A percentile compares a stretch with the other conserved stretches of the same genome.
These are phyloP conservation scores for Ogataea glucozyma DNA, from an alignment of 805 yeast genomes.

Conservation along the genomic window DNA sequence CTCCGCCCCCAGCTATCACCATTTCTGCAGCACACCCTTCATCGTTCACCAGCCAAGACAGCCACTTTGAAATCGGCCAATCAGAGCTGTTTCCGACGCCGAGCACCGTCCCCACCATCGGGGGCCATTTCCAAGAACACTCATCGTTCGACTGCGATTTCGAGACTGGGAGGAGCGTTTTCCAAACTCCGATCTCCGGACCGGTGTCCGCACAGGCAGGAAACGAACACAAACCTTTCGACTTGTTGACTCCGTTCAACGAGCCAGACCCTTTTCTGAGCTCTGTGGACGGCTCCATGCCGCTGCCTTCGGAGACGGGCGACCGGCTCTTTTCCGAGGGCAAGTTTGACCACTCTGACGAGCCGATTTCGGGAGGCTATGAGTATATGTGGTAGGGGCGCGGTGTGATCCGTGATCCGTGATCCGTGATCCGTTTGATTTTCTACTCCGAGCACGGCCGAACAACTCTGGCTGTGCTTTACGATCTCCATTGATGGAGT, in stretches of 20 bases:
- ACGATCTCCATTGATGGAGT: too few species aligned
- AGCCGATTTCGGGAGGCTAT: neutral
- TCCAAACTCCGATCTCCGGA: slow-evolving; percentile 5
- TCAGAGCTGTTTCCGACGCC: neutral
- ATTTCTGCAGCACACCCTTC: too few species aligned
- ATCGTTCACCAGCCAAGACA: too few species aligned
- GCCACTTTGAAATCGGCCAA: neutral
- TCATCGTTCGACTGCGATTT: neutral
- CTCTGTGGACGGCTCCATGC: slow-evolving; percentile 3
- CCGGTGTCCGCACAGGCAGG: neutral
- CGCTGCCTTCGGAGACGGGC: slow-evolving; percentile 3
- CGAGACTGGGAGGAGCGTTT: neutral
- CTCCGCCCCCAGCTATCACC: too few species aligned
- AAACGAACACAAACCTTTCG: slow-evolving; percentile 1
- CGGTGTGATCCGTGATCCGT: too few species aligned
- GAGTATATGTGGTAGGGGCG: slow-evolving; percentile 7
- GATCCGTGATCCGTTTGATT: too few species aligned
- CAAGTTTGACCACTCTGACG: slow-evolving; percentile 1
- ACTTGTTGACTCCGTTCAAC: slow-evolving; percentile 11
- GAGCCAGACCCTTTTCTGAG: slow-evolving; percentile 14
- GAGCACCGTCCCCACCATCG: neutral
- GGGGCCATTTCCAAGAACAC: neutral
- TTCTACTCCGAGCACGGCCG: too few species aligned
- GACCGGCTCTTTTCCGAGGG: slow-evolving; percentile 5
- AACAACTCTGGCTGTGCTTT: too few species aligned